Conservation (phyloP, 306 rosid genomes). For the Lotus japonicus region DNA sequence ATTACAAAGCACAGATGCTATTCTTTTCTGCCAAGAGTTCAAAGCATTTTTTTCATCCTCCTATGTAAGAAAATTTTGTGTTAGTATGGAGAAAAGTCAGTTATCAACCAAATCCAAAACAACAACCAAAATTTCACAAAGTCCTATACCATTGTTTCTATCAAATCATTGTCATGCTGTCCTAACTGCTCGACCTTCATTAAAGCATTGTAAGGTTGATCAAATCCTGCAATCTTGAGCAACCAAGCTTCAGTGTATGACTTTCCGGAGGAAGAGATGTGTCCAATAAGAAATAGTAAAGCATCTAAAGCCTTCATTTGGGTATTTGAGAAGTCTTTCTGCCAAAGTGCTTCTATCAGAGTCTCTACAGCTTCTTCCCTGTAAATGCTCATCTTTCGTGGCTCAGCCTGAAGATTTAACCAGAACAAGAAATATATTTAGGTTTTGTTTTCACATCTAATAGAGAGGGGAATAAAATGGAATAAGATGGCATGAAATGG, state of each 20-base stretch:
- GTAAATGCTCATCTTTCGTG: slow-evolving; percentile 90
- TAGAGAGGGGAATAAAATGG: not conserved
- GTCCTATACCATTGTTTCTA: slow-evolving; percentile 56
- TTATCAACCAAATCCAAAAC: slow-evolving; percentile 10
- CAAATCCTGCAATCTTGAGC: slow-evolving; percentile 83
- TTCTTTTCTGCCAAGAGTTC: slow-evolving; percentile 68
- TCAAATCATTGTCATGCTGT: slow-evolving; percentile 36
- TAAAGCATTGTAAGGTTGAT: slow-evolving; percentile 64
- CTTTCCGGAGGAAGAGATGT: slow-evolving; percentile 61
- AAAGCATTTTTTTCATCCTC: slow-evolving; percentile 75
- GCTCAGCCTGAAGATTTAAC: slow-evolving; percentile 58
- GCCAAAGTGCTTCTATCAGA: slow-evolving; percentile 66
- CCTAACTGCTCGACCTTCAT: slow-evolving; percentile 54
- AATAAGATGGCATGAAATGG: not conserved
- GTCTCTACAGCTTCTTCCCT: slow-evolving; percentile 87
- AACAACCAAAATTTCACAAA: slow-evolving; percentile 13
- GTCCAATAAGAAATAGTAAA: slow-evolving; percentile 66
- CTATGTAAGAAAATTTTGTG: slow-evolving; percentile 29
- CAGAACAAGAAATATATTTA: slow-evolving; percentile 5
- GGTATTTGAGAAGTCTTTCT: slow-evolving; percentile 56
- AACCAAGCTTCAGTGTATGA: slow-evolving; percentile 74
- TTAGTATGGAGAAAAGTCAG: slow-evolving; percentile 16
- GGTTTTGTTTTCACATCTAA: not conserved
- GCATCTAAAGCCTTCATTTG: slow-evolving; percentile 67
- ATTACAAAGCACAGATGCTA: slow-evolving; percentile 74